These are phyloP conservation scores for Scytalidium sp. DNA, from an alignment of 2,329 filamentous ascomycete genomes.

Conservation along the genomic window DNA sequence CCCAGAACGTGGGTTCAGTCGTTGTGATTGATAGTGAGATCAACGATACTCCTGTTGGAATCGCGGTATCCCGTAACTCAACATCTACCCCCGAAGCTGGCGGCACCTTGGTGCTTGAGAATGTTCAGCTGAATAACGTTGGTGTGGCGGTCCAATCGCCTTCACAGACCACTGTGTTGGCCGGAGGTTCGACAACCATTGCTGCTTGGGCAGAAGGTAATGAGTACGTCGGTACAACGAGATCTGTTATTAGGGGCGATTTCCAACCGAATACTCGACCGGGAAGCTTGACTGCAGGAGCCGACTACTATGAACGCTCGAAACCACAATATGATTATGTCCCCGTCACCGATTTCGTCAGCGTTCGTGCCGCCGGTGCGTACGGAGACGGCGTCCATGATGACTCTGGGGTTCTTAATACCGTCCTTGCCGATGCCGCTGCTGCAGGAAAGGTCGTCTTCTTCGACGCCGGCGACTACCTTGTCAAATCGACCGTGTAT, in stretches of 20 bases:
- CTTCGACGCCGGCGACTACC: constrained; percentile 56
- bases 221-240: constrained; percentile 53
- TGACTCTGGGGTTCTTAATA: constrained; percentile 58
- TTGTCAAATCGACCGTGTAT: constrained; percentile 42
- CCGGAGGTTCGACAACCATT: constrained; percentile 66
- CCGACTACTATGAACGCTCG: constrained; percentile 44
- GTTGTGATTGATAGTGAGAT: constrained; percentile 54
- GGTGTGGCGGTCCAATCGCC: constrained; percentile 59
- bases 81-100: constrained; percentile 59
- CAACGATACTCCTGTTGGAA: constrained; percentile 45
- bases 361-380: constrained; percentile 39
- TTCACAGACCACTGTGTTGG: constrained; percentile 53
- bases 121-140: constrained; percentile 73
- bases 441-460: constrained; percentile 48
- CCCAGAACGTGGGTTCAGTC: constrained; percentile 51
- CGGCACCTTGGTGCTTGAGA: constrained; percentile 79
- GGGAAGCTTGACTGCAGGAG: constrained; percentile 38
- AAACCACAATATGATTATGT: constrained; percentile 52
- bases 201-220: constrained; percentile 76
- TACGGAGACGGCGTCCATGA: constrained; percentile 55
- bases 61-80: constrained; percentile 46
- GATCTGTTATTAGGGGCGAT: constrained; percentile 35
- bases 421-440: constrained; percentile 49
- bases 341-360: constrained; percentile 36
- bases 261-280: constrained; percentile 42